Evolutionary conservation across 495 filamentous ascomycete genomes (phyloP).

Genomic region (Aspergillus ostianus): DNA sequence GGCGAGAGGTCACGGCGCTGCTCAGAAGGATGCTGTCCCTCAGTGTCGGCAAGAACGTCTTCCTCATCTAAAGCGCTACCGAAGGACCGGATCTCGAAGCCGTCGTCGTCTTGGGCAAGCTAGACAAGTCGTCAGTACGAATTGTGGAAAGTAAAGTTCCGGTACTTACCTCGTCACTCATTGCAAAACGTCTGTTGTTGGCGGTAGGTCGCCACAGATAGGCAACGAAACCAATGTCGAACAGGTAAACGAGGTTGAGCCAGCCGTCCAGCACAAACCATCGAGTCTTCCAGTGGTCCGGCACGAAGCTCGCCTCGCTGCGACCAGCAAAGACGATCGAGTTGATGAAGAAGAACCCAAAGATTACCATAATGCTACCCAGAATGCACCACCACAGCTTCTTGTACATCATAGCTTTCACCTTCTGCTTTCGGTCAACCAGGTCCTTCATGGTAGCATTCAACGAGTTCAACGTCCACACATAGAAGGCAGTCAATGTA

Average conservation of each 20-base stretch:
- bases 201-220: conserved; percentile 96
- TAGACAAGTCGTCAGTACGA: conserved; percentile 35
- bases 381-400: conserved; percentile 99
- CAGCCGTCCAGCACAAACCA: conserved; percentile 99
- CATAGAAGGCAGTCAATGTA: conserved; percentile 94
- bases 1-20: conserved; percentile 46
- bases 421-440: conserved; percentile 85
- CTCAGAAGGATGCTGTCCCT: conserved; percentile 30
- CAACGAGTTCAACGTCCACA: conserved; percentile 97
- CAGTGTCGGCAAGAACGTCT: conserved; percentile 44
- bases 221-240: conserved; percentile 87
- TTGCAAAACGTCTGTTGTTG: conserved; percentile 96
- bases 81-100: conserved; percentile 94
- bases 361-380: conserved; percentile 87
- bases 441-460: conserved; percentile 95
- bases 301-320: conserved; percentile 81
- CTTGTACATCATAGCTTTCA: conserved; percentile 94
- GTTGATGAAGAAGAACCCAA: conserved; percentile 95
- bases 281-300: conserved; percentile 90
- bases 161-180: conserved; percentile 83
- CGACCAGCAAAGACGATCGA: conserved; percentile 87
- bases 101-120: conserved; percentile 97
- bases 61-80: conserved; percentile 78
- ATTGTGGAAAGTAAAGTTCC: neutral
- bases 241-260: conserved; percentile 94